Base-by-base conservation (phyloP, 306 rosid genomes). In the Citrullus colocynthis region DNA sequence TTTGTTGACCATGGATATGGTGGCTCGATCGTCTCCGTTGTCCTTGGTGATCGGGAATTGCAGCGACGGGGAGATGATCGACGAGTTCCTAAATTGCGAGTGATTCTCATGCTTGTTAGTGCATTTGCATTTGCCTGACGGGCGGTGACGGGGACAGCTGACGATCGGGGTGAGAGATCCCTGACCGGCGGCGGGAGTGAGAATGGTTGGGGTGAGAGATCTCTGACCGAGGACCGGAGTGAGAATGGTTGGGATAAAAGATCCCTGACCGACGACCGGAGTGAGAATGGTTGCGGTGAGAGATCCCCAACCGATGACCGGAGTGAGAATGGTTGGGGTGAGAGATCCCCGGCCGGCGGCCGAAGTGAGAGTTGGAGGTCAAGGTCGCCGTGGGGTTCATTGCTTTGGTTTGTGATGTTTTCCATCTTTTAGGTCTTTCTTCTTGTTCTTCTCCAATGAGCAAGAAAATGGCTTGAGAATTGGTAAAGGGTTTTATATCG, bases 1-100 rank as follows among this genome's bases (percentile, higher is more conserved):
- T 79, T 15, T 0, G 91, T 83, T 1, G 96, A 96, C 97, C 97
- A 92, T 0, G 78, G 84, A 9, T 80, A 92, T 0, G 89, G 90
- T 0, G 80, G 16, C 0, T 82, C 70, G 16, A 90, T 37, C 0
- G 24, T 79, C 4, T 42, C 45, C 0, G 5, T 34, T 0, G 1
- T 7, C 21, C 8, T 52, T 6, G 57, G 57, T 6, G 6, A 2
- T 63, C 13, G 70, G 6, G 70, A 34, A 16, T 63, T 63, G 45
- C 44, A 34, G 2, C 44, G 45, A 0, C 6, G 21, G 20, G 0
- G 45, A 34, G 70, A 63, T 7, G 45, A 16, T 63, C 44, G 70
- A 6, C 4, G 45, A 36, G 12, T 61, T 61, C 41, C 67, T 1
- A 6, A 14, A 14, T 0, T 61, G 41, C 67, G 67, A 30, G 41